Conservation (phyloP, 2,329 filamentous ascomycete species). For the Dryadomyces sulphureus region DNA sequence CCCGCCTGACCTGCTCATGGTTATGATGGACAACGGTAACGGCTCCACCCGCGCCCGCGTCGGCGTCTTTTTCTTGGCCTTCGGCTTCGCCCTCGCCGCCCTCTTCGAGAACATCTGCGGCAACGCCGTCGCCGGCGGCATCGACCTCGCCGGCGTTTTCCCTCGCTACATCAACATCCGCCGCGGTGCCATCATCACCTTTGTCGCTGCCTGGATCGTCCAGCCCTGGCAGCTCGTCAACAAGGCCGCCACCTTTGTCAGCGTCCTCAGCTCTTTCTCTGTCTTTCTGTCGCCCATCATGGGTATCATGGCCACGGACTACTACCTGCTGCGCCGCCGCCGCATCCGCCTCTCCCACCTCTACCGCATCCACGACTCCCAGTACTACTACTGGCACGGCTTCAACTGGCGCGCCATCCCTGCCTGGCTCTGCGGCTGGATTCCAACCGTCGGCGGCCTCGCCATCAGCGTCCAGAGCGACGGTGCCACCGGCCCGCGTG, state of each 20-base stretch:
- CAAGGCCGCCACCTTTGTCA: conserved; percentile 29
- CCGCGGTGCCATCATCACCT: conserved; percentile 33
- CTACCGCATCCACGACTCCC: conserved; percentile 19
- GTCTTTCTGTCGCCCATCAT: conserved; percentile 10
- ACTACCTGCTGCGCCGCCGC: conserved; percentile 17
- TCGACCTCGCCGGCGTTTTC: conserved; percentile 37
- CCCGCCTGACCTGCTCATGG: conserved; percentile 23
- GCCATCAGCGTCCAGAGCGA: conserved; percentile 19
- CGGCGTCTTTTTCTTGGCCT: conserved; percentile 28
- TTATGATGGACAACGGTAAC: conserved; percentile 19
- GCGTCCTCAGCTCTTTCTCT: conserved; percentile 26
- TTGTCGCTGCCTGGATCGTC: conserved; percentile 26
- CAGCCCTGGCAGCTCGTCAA: conserved; percentile 37
- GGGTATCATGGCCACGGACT: conserved; percentile 9
- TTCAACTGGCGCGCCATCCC: conserved; percentile 19
- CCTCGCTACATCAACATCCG: conserved; percentile 41
- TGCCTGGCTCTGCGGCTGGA: conserved; percentile 27
- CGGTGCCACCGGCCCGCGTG: conserved; percentile 1
- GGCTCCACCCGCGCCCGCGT: conserved; percentile 20
- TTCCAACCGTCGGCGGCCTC: conserved; percentile 18
- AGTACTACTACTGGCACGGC: conserved; percentile 28
- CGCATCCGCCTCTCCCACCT: conserved; percentile 19
- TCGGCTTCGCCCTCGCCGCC: conserved; percentile 28
- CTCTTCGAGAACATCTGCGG: conserved; percentile 29
- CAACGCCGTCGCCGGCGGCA: conserved; percentile 35